Base-by-base conservation (phyloP, 2,329 filamentous ascomycete species). In the Arthrobotrys pseudoclavata region DNA sequence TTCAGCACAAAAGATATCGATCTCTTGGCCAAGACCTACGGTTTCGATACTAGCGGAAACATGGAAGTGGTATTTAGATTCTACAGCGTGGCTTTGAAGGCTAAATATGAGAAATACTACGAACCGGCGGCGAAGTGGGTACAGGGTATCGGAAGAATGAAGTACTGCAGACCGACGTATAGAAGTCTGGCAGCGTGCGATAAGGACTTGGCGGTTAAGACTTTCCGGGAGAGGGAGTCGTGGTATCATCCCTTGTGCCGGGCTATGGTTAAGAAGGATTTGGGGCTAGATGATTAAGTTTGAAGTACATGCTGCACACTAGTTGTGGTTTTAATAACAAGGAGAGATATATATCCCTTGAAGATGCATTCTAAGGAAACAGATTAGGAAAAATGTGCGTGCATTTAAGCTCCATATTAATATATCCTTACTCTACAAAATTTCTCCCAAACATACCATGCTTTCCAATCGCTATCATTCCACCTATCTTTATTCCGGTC, bases 161-260 rank as follows among this genome's bases (percentile, higher is more conserved):
- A 98, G 88, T 98, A 95, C 84, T 95, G 98, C 75, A 87, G 95
- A 57, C 93, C 95, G 22, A 85, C 98, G 82, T 97, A 91, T 85
- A 88, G 91, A 78, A 88, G 89, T 61, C 85, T 99, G 80, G 91
- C 91, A 82, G 89, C 90, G 83, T 89, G 92, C 45, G 91, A 97
- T 84, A 86, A 89, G 55, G 85, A 89, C 26, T 84, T 97, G 81
- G 95, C 96, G 0, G 84, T 95, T 66, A 86, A 89, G 83, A 97
- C 94, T 0, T 97, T 97, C 84, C 88, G 92, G 85, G 91, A 91
- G 87, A 91, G 97, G 83, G 92, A 88, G 84, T 91, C 94, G 79
- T 98, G 98, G 83, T 99, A 98, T 83, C 95, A 98, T 83, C 96
- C 96, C 1, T 97, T 98, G 81, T 97, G 94, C 83, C 89, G 89